Conservation (phyloP, 352 stramenopile species). For the Plasmopara viticola region DNA sequence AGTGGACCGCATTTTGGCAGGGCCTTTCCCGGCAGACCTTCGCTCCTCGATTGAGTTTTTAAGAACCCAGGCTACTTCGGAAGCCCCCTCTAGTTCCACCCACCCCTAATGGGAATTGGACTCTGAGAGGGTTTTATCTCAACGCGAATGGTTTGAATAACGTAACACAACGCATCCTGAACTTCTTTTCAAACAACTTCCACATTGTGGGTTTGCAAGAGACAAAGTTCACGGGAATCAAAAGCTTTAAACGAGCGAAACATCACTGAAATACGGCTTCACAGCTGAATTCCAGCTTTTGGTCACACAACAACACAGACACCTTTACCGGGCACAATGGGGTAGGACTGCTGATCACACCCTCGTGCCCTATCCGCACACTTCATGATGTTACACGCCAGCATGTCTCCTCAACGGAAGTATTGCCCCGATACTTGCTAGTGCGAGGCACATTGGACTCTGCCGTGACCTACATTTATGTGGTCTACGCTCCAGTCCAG, state of each 20-base stretch:
- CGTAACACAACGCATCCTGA: neutral
- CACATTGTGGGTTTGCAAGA: too few relatives aligned
- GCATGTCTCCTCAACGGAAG: neutral
- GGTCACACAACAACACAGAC: neutral
- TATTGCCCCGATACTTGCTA: too few relatives aligned
- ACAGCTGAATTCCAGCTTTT: constrained; percentile 2
- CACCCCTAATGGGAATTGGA: neutral
- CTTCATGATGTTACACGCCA: neutral
- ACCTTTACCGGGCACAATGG: neutral
- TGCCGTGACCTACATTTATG: too few relatives aligned
- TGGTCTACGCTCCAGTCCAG: too few relatives aligned
- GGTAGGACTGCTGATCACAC: neutral
- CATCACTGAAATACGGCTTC: constrained; percentile 1
- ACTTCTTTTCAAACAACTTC: neutral
- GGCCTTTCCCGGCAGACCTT: neutral
- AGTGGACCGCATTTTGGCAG: neutral
- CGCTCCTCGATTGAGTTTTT: neutral
- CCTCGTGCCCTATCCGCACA: neutral
- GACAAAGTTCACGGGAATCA: neutral
- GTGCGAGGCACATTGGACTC: too few relatives aligned
- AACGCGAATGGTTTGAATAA: constrained; percentile 1
- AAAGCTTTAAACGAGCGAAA: constrained; percentile 3
- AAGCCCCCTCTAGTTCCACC: neutral
- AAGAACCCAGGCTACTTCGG: neutral
- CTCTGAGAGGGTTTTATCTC: neutral